Percentiles rank a stretch among this genome's conserved stretches.
Conservation (phyloP, 2,329 filamentous ascomycete genomes). For the Botryotinia convoluta region DNA sequence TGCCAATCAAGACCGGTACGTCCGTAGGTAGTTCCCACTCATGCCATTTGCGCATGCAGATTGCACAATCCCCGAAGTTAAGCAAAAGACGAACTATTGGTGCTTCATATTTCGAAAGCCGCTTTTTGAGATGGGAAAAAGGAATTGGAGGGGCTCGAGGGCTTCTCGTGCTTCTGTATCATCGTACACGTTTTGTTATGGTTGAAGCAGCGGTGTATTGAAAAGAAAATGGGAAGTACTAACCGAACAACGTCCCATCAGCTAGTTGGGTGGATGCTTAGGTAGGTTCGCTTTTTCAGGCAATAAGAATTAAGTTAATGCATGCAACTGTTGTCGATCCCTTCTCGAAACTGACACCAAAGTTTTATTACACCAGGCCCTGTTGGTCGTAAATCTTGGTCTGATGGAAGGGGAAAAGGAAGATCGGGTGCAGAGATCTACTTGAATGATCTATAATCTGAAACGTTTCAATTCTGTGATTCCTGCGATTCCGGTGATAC, state of each 20-base stretch:
- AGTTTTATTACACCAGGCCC: not conserved
- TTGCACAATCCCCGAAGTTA: not conserved
- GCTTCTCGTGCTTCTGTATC: not conserved
- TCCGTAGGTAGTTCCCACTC: not conserved
- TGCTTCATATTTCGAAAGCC: not conserved
- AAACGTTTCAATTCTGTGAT: conserved; percentile 6
- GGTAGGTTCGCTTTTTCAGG: not conserved
- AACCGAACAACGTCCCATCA: not conserved
- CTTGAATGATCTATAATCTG: conserved; percentile 4
- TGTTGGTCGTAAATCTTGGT: not conserved
- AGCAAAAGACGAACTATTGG: not conserved
- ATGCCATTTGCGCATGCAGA: not conserved
- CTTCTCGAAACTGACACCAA: not conserved
- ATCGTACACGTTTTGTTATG: not conserved
- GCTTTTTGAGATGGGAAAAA: not conserved
- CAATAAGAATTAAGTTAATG: not conserved
- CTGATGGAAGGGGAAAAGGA: not conserved
- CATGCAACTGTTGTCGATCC: not conserved
- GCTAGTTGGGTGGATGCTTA: not conserved
- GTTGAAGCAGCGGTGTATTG: not conserved
- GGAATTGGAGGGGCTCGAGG: not conserved
- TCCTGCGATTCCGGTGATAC: not conserved
- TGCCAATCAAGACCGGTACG: not conserved
- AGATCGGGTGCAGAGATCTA: conserved; percentile 9
- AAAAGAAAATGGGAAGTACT: not conserved